phyloP scores from a whole-genome alignment of 768 basidiomycete genomes.

The Auricularia heimuer region DNA sequence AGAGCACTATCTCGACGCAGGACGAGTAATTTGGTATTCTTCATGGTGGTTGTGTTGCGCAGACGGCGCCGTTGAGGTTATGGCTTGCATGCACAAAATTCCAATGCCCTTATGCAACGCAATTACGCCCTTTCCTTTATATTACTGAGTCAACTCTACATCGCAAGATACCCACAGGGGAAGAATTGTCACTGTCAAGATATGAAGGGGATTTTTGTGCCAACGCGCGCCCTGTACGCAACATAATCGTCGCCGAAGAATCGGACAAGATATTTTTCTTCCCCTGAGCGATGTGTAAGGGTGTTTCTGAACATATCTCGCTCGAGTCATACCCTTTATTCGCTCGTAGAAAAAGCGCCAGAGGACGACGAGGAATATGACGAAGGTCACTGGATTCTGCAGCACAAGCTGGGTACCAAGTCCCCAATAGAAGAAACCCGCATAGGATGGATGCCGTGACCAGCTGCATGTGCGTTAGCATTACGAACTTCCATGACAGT shows the following conservation, averaged over 20 bases:
- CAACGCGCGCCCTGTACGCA: conserved; percentile 61
- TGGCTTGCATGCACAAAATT: conserved; percentile 2
- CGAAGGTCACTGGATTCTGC: conserved; percentile 71
- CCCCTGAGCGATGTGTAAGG: conserved; percentile 37
- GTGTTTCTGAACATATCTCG: background rate
- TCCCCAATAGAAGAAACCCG: conserved; percentile 98
- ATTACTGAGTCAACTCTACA: too few species aligned
- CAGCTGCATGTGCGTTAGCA: conserved; percentile 35
- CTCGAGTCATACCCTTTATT: conserved; percentile 54
- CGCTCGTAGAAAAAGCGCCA: conserved; percentile 83
- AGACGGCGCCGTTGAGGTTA: background rate
- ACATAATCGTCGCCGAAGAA: conserved; percentile 91
- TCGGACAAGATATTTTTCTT: conserved; percentile 65
- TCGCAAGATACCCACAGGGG: background rate
- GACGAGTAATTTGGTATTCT: conserved; percentile 20
- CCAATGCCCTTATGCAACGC: conserved; percentile 1
- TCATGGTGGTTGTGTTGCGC: background rate
- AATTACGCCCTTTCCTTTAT: background rate
- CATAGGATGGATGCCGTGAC: conserved; percentile 92
- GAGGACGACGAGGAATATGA: conserved; percentile 55
- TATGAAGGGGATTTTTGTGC: conserved; percentile 84
- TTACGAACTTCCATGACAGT: background rate
- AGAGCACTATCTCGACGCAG: conserved; percentile 41
- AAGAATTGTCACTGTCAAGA: conserved; percentile 28
- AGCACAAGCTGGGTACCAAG: conserved; percentile 86